Conservation (phyloP, 23 red algal species). For the Chondrus crispus region DNA sequence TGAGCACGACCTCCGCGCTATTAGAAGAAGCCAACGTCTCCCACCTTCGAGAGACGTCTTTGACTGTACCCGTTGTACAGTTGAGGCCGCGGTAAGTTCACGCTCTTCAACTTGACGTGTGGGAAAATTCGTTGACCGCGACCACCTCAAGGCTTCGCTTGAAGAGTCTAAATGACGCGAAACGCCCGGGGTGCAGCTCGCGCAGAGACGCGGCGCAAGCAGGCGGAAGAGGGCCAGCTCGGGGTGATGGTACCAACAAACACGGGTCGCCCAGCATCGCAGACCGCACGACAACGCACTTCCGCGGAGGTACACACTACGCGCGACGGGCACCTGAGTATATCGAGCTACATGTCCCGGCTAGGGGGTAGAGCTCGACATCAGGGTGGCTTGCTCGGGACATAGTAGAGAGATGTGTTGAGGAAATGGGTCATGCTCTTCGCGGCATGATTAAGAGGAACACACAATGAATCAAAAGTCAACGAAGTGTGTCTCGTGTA, state of each 20-base stretch:
- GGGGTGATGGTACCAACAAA: slow-evolving; percentile 58
- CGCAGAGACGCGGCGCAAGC: slow-evolving; percentile 23
- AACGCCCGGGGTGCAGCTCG: slow-evolving; percentile 50
- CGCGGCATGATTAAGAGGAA: background rate
- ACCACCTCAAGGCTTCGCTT: slow-evolving; percentile 28
- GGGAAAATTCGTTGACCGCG: background rate
- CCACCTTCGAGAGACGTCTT: background rate
- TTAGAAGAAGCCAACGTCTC: background rate
- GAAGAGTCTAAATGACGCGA: slow-evolving; percentile 76
- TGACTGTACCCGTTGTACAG: slow-evolving; percentile 87
- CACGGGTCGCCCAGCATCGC: slow-evolving; percentile 40
- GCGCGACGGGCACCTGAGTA: slow-evolving; percentile 95
- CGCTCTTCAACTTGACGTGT: slow-evolving; percentile 60
- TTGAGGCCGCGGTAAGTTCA: slow-evolving; percentile 92
- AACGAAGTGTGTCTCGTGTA: too few relatives aligned
- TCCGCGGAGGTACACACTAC: slow-evolving; percentile 80
- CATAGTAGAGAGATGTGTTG: slow-evolving; percentile 22
- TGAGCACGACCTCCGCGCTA: too few relatives aligned
- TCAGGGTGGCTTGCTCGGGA: slow-evolving; percentile 37
- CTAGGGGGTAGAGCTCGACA: slow-evolving; percentile 85
- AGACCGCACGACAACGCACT: background rate
- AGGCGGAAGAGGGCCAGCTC: background rate
- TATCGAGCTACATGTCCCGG: slow-evolving; percentile 82
- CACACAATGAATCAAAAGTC: too few relatives aligned
- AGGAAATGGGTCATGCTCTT: slow-evolving; percentile 3